These are phyloP conservation scores for Coemansia sp. DNA, from an alignment of 192 early-diverging fungal genomes.

Conservation along the genomic window DNA sequence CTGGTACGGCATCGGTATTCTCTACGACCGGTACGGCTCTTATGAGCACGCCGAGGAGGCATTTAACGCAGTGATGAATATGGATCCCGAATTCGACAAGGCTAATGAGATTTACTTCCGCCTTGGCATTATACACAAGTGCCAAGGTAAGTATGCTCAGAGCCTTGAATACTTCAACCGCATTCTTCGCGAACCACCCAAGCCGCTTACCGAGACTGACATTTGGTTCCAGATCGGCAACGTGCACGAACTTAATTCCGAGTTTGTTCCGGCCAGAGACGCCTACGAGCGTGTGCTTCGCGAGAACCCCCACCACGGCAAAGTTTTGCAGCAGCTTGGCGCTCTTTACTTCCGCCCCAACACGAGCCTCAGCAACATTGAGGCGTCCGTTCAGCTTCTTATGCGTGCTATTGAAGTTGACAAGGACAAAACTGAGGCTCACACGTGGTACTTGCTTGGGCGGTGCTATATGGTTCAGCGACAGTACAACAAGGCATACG, in stretches of 20 bases:
- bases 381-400: conserved; percentile 78
- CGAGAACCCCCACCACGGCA: conserved; percentile 89
- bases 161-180: conserved; percentile 81
- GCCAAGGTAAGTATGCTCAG: conserved; percentile 47
- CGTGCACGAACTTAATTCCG: conserved; percentile 92
- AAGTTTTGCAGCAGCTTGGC: conserved; percentile 94
- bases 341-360: conserved; percentile 93
- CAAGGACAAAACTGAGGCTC: conserved; percentile 82
- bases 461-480: conserved; percentile 95
- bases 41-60: conserved; percentile 97
- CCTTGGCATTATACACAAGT: conserved; percentile 96
- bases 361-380: conserved; percentile 79
- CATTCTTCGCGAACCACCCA: conserved; percentile 83
- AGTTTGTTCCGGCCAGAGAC: conserved; percentile 75
- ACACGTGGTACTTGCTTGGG: conserved; percentile 93
- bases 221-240: conserved; percentile 99
- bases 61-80: conserved; percentile 87
- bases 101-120: conserved; percentile 97
- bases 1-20: conserved; percentile 98
- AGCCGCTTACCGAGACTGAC: conserved; percentile 90
- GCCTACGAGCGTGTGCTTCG: conserved; percentile 89
- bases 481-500: conserved; percentile 93
- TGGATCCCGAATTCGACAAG: conserved; percentile 97
- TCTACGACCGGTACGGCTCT: conserved; percentile 96
- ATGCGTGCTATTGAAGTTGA: conserved; percentile 78